These are phyloP conservation scores for Theobroma cacao DNA, from an alignment of 345 rosid species.

Conservation along the genomic window DNA sequence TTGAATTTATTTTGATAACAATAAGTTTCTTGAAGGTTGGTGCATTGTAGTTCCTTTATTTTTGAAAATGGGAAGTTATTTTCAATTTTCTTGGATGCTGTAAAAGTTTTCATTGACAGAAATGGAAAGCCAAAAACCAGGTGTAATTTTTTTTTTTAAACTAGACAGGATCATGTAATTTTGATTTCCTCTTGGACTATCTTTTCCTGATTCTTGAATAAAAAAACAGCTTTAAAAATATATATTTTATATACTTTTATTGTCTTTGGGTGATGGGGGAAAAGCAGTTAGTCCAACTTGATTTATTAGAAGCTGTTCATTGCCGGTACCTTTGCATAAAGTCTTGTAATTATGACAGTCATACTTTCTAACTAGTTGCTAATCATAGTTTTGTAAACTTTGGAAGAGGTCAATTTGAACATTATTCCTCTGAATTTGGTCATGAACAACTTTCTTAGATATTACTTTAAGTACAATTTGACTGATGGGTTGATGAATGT, in stretches of 20 bases:
- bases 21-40: neutral
- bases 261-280: neutral
- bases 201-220: neutral
- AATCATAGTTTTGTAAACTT: neutral
- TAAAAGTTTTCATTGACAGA: neutral
- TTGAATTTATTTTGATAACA: neutral
- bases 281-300: neutral
- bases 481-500: neutral
- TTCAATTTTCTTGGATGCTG: neutral
- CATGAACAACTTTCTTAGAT: neutral
- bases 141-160: neutral
- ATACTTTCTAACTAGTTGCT: slow-evolving; percentile 2
- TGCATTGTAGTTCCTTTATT: neutral
- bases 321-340: neutral
- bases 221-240: neutral
- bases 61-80: neutral
- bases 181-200: neutral
- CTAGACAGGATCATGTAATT: neutral
- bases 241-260: neutral
- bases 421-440: neutral
- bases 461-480: neutral
- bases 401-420: slow-evolving; percentile 3
- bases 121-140: neutral
- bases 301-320: neutral
- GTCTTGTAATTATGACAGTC: slow-evolving; percentile 11